Percentiles rank a stretch among this genome's conserved stretches.
Evolutionary conservation across 768 basidiomycete genomes (phyloP).

Genomic region (Solioccasus polychromus): DNA sequence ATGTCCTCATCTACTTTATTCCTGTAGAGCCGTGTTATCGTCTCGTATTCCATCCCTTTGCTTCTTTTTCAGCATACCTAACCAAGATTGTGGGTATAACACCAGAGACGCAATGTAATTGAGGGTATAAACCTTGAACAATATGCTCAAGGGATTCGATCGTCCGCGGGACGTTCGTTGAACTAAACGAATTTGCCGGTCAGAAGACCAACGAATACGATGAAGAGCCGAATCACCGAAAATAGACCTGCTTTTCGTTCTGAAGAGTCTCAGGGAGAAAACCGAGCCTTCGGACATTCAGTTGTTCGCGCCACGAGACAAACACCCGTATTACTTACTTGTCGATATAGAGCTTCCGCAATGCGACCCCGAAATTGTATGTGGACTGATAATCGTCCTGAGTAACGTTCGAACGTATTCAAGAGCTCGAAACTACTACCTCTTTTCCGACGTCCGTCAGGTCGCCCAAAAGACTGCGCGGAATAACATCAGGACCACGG

Average conservation of each 20-base stretch:
- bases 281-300: conserved; percentile 43
- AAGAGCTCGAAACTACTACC: conserved; percentile 33
- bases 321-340: conserved; percentile 37
- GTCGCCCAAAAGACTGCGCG: conserved; percentile 56
- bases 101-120: conserved; percentile 41
- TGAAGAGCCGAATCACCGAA: conserved; percentile 41
- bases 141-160: conserved; percentile 74
- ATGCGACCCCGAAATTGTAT: conserved; percentile 53
- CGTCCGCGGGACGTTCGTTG: conserved; percentile 76
- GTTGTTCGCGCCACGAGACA: neutral
- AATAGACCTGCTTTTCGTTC: conserved; percentile 50
- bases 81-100: conserved; percentile 51
- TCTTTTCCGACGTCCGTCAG: conserved; percentile 55
- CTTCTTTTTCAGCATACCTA: conserved; percentile 39
- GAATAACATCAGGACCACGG: neutral
- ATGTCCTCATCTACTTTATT: conserved; percentile 72
- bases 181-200: conserved; percentile 34
- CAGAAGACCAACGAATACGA: neutral
- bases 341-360: conserved; percentile 66
- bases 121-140: conserved; percentile 70
- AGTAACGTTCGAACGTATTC: neutral
- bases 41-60: neutral
- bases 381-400: conserved; percentile 51
- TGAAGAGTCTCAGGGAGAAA: conserved; percentile 57
- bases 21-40: conserved; percentile 31